phyloP scores from a whole-genome alignment of 257 asterid species.

The Solanum chilense region DNA sequence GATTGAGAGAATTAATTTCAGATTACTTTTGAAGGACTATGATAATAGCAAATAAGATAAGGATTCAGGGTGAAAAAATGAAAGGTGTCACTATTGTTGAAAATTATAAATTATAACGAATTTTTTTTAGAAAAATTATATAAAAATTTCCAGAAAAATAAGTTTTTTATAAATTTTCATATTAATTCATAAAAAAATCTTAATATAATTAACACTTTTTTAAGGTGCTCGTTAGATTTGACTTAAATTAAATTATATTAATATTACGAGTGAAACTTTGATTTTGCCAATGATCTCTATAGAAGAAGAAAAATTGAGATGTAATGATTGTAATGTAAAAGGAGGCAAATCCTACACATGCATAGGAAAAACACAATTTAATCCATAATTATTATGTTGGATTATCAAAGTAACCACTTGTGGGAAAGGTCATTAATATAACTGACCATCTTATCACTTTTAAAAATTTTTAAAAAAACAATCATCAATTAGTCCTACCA shows the following conservation, averaged over 20 bases:
- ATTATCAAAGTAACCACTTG: not conserved
- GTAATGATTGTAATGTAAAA: not conserved
- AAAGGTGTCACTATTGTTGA: not conserved
- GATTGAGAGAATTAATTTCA: no score
- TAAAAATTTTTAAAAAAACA: not conserved
- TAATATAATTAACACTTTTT: no score
- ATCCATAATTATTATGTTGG: not conserved
- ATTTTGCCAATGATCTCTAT: no score
- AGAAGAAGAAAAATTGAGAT: not conserved
- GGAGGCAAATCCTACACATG: not conserved
- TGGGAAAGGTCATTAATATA: not conserved
- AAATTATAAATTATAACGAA: no score
- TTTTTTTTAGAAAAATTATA: no score
- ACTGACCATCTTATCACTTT: not conserved
- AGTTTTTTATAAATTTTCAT: accelerated
- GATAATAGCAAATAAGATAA: not conserved
- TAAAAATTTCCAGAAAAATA: no score
- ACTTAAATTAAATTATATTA: not conserved
- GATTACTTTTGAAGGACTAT: not conserved
- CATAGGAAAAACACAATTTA: not conserved
- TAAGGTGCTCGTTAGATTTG: not conserved
- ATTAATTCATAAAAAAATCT: no score
- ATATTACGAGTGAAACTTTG: no score
- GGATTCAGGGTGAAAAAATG: not conserved
- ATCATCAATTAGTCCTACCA: not conserved